Evolutionary conservation across 208 protist species (phyloP).

Genomic region (Acanthamoeba castellanii): DNA sequence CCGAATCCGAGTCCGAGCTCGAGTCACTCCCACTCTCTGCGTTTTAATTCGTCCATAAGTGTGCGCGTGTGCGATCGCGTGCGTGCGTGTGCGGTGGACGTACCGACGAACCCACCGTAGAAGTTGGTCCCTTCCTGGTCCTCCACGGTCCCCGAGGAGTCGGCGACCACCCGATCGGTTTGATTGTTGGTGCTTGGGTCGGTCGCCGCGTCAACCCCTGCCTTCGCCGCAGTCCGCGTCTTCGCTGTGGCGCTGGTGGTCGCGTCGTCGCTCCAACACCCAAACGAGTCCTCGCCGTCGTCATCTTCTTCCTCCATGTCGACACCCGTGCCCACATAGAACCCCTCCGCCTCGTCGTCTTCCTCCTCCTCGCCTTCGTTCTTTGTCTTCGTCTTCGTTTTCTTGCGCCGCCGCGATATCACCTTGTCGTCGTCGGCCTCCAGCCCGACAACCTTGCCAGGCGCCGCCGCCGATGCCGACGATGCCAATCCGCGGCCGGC

Average conservation of each 20-base stretch:
- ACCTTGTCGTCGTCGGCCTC: neutral
- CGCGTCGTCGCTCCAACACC: neutral
- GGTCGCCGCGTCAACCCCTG: neutral
- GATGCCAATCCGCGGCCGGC: neutral
- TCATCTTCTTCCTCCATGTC: neutral
- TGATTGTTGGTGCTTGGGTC: neutral
- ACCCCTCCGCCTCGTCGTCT: neutral
- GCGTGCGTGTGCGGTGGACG: neutral
- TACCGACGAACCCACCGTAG: neutral
- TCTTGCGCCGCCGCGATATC: neutral
- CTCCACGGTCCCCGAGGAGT: neutral
- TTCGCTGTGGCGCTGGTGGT: neutral
- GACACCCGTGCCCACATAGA: neutral
- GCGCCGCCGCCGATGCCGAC: neutral
- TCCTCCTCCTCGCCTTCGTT: neutral
- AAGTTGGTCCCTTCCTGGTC: neutral
- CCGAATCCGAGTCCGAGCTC: slow-evolving; percentile 31
- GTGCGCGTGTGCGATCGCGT: too few species aligned
- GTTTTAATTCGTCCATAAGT: too few species aligned
- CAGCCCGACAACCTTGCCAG: neutral
- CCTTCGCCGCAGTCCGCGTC: neutral
- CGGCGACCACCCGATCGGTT: neutral
- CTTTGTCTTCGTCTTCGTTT: neutral
- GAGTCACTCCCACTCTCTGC: neutral
- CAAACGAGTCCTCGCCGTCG: neutral